Evolutionary conservation across 805 yeast genomes (phyloP).

Genomic region (Scheffersomyces lignosus): DNA sequence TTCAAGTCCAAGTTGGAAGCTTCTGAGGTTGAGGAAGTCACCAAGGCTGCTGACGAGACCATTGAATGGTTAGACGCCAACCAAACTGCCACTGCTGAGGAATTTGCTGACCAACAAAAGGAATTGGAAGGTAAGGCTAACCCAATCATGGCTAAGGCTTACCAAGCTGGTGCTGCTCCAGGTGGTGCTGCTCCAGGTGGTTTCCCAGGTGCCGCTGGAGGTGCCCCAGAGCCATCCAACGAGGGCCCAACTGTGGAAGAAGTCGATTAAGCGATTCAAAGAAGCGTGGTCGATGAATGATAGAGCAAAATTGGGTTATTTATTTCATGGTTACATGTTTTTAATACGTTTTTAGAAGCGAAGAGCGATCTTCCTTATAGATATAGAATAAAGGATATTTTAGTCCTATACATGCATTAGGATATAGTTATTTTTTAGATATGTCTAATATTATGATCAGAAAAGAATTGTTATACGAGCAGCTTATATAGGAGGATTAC

Average conservation of each 20-base stretch:
- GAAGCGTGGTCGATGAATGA: no score
- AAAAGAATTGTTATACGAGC: no score
- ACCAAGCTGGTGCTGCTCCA: slow-evolving; percentile 88
- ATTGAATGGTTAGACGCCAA: slow-evolving; percentile 90
- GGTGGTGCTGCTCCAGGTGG: slow-evolving; percentile 70
- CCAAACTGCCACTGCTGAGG: slow-evolving; percentile 91
- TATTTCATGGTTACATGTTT: neutral
- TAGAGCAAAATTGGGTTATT: neutral
- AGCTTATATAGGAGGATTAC: no score
- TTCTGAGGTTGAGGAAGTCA: slow-evolving; percentile 65
- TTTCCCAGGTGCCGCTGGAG: slow-evolving; percentile 45
- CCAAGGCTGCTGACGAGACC: slow-evolving; percentile 81
- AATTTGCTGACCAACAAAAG: slow-evolving; percentile 89
- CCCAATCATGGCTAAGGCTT: slow-evolving; percentile 96
- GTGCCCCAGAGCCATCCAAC: slow-evolving; percentile 35
- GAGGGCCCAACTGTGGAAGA: slow-evolving; percentile 57
- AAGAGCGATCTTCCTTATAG: slow-evolving; percentile 2
- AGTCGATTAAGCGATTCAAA: slow-evolving; percentile 41
- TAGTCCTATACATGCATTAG: no score
- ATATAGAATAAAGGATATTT: slow-evolving; percentile 1
- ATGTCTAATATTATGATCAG: no score
- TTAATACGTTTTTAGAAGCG: neutral
- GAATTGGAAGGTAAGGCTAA: slow-evolving; percentile 93
- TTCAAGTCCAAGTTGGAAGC: slow-evolving; percentile 50
- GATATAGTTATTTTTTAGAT: no score